Evolutionary conservation across 1,284 basidiomycete genomes (phyloP).

Genomic region (Naganishia albida): DNA sequence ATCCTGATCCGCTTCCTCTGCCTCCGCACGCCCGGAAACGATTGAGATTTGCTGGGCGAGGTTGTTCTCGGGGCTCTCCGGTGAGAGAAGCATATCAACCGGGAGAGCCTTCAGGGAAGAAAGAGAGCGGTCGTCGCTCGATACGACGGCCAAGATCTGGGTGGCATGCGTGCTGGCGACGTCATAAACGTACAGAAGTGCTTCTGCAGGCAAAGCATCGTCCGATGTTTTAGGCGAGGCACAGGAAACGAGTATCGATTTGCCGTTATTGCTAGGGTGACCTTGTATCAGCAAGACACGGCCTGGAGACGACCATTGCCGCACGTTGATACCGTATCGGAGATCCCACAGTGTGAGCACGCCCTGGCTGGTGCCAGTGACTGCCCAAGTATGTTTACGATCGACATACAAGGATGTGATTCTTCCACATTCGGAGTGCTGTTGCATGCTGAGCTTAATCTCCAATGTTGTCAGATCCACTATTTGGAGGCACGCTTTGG

Average conservation of each 20-base stretch:
- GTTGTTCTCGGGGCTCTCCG: not conserved
- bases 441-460: slow-evolving; percentile 70
- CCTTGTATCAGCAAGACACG: slow-evolving; percentile 61
- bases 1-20: slow-evolving; percentile 27
- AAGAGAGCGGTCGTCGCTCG: not conserved
- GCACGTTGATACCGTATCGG: slow-evolving; percentile 84
- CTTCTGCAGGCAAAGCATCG: not conserved
- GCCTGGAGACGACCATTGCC: slow-evolving; percentile 74
- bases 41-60: not conserved
- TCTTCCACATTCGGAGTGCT: slow-evolving; percentile 81
- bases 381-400: slow-evolving; percentile 77
- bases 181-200: slow-evolving; percentile 18
- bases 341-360: slow-evolving; percentile 88
- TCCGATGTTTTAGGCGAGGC: slow-evolving; percentile 50
- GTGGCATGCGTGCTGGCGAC: slow-evolving; percentile 34
- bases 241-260: slow-evolving; percentile 82
- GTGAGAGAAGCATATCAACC: not conserved
- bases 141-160: slow-evolving; percentile 36
- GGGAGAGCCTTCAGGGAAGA: slow-evolving; percentile 35
- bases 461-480: slow-evolving; percentile 85
- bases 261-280: slow-evolving; percentile 77
- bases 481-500: slow-evolving; percentile 72
- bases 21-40: not conserved
- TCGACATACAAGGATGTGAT: slow-evolving; percentile 83
- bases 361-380: slow-evolving; percentile 82